A percentile compares a stretch with the other conserved stretches of the same genome.
These are phyloP conservation scores for Terfezia boudieri DNA, from an alignment of 495 filamentous ascomycete genomes.

Conservation along the genomic window DNA sequence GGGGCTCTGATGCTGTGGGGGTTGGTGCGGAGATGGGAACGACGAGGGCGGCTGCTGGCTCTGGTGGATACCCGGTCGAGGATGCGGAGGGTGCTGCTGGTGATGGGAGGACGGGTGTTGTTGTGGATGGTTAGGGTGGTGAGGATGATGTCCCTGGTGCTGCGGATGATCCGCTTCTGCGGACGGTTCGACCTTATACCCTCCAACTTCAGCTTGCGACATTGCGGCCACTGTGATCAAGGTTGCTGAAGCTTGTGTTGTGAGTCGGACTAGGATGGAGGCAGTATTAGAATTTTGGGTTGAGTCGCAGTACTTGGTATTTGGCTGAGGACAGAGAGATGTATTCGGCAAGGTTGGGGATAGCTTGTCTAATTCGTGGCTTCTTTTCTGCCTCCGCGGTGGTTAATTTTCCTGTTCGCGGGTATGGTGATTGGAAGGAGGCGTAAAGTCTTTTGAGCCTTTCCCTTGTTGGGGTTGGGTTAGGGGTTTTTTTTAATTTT, in stretches of 20 bases:
- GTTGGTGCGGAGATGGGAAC: slow-evolving; percentile 16
- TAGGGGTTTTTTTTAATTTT: too few species aligned
- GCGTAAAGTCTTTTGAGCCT: too few species aligned
- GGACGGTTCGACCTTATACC: slow-evolving; percentile 22
- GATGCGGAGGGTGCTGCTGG: slow-evolving; percentile 34
- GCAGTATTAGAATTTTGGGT: background rate
- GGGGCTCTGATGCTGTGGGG: slow-evolving; percentile 16
- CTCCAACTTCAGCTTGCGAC: slow-evolving; percentile 17
- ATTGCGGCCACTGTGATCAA: slow-evolving; percentile 2
- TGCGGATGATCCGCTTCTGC: slow-evolving; percentile 14
- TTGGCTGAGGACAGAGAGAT: slow-evolving; percentile 1
- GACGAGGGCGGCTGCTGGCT: slow-evolving; percentile 22
- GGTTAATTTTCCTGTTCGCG: too few species aligned
- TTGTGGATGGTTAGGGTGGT: slow-evolving; percentile 15
- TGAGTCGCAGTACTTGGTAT: slow-evolving; percentile 6
- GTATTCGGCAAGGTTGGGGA: background rate
- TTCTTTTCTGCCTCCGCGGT: slow-evolving; percentile 29
- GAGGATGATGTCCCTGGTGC: slow-evolving; percentile 17
- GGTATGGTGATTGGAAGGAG: too few species aligned
- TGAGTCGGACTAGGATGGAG: slow-evolving; percentile 10
- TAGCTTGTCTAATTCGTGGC: slow-evolving; percentile 31
- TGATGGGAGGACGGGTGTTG: slow-evolving; percentile 25
- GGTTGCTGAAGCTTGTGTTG: background rate
- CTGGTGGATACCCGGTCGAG: slow-evolving; percentile 37
- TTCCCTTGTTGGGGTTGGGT: too few species aligned